Conservation (phyloP, 1,139 yeast species). For the Taiozyma sp. region DNA sequence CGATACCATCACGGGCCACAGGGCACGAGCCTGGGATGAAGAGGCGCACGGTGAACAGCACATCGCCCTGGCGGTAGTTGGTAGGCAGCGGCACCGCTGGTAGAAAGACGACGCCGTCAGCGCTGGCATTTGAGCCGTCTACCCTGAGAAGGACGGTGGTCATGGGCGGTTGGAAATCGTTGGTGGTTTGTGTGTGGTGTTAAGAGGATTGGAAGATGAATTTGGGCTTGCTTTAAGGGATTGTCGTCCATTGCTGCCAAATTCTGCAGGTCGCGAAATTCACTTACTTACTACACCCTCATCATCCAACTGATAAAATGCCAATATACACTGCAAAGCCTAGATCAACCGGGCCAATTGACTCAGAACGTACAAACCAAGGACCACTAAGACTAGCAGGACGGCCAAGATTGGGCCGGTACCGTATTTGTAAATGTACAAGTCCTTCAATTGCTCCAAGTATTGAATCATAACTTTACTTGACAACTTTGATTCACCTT, state of each 20-base stretch:
- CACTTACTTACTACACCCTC: background rate
- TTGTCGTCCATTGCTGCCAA: background rate
- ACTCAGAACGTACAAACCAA: slow-evolving; percentile 3
- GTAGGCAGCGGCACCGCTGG: slow-evolving; percentile 52
- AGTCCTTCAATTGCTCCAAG: slow-evolving; percentile 36
- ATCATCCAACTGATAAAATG: background rate
- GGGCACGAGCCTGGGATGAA: slow-evolving; percentile 72
- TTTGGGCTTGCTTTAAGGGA: background rate
- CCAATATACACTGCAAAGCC: background rate
- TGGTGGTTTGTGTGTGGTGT: background rate
- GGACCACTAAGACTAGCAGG: slow-evolving; percentile 24
- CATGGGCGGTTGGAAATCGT: slow-evolving; percentile 8
- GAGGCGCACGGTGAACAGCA: slow-evolving; percentile 53
- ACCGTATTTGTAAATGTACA: slow-evolving; percentile 39
- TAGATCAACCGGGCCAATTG: background rate
- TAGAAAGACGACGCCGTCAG: slow-evolving; percentile 60
- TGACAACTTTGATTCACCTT: slow-evolving; percentile 42
- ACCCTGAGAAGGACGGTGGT: slow-evolving; percentile 20
- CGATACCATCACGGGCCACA: slow-evolving; percentile 62
- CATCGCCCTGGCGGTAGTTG: slow-evolving; percentile 35
- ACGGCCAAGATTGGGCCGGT: slow-evolving; percentile 29
- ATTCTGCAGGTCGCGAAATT: background rate
- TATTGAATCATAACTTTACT: slow-evolving; percentile 42
- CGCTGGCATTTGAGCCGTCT: slow-evolving; percentile 16
- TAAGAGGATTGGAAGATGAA: background rate